These are phyloP conservation scores for Blastomyces silverae DNA, from an alignment of 2,329 filamentous ascomycete genomes.

Conservation along the genomic window DNA sequence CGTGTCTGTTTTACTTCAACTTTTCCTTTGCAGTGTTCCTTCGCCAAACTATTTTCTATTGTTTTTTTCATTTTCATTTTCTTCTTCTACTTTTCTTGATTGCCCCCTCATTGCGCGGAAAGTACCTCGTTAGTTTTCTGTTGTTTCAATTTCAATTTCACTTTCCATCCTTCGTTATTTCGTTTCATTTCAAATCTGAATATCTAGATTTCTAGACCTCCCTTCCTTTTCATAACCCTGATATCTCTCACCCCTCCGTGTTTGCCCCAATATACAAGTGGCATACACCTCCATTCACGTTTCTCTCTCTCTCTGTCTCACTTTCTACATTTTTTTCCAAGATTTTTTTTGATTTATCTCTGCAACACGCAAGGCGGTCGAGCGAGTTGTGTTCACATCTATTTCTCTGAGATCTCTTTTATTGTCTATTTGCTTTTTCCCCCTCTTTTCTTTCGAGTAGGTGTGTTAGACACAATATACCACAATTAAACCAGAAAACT, in stretches of 20 bases:
- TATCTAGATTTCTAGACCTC: constrained; percentile 3
- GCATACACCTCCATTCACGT: background rate
- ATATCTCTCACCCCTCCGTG: background rate
- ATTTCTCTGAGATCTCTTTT: background rate
- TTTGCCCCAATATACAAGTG: background rate
- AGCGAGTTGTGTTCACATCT: constrained; percentile 5
- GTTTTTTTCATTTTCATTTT: background rate
- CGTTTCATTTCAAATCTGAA: background rate
- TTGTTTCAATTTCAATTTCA: background rate
- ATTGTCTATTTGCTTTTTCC: background rate
- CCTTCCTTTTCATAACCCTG: background rate
- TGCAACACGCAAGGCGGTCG: background rate
- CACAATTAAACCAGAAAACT: background rate
- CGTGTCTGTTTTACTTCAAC: background rate
- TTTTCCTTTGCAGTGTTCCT: background rate
- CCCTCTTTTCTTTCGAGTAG: background rate
- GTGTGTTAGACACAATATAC: background rate
- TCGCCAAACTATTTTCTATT: background rate
- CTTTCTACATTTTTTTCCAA: too few species aligned
- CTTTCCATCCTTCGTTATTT: background rate
- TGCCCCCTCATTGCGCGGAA: constrained; percentile 2
- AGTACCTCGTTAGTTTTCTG: constrained; percentile 1
- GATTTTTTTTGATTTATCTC: background rate
- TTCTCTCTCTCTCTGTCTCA: too few species aligned
- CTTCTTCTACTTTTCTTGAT: background rate